Percentiles rank a stretch among this genome's conserved stretches.
phyloP scores from a whole-genome alignment of 306 rosid genomes.

The Rosa rugosa region DNA sequence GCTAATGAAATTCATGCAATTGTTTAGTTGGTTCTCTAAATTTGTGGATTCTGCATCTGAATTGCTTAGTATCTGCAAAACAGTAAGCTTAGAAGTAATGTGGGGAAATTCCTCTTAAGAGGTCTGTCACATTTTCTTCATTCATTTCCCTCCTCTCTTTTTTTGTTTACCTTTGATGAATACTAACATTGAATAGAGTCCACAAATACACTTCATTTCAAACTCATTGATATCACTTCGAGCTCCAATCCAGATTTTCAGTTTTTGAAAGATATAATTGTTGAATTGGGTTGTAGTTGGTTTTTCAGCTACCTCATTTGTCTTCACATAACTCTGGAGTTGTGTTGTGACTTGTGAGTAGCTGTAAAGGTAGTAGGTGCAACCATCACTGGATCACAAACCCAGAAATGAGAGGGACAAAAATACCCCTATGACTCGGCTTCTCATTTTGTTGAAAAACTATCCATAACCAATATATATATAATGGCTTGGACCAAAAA shows the following conservation, averaged over 20 bases:
- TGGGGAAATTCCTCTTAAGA: neutral
- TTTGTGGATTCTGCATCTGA: neutral
- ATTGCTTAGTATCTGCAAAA: neutral
- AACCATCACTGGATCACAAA: neutral
- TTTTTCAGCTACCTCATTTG: neutral
- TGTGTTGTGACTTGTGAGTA: neutral
- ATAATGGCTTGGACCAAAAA: neutral
- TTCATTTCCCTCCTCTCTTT: neutral
- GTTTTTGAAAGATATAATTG: neutral
- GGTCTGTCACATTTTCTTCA: neutral
- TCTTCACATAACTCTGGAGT: neutral
- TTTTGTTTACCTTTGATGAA: neutral
- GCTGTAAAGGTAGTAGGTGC: neutral
- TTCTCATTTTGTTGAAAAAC: neutral
- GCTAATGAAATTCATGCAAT: neutral
- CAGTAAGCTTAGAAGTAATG: neutral
- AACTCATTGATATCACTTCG: neutral
- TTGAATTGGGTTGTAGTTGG: neutral
- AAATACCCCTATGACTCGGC: neutral
- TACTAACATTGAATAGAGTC: neutral
- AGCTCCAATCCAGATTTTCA: neutral
- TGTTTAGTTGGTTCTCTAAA: neutral
- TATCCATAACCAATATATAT: neutral
- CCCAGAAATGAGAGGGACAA: neutral
- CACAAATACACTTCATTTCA: neutral